Evolutionary conservation across 2,329 filamentous ascomycete species (phyloP), one percentile per base, ranked within the genome.

Genomic region (Neopestalotiopsis sp.): DNA sequence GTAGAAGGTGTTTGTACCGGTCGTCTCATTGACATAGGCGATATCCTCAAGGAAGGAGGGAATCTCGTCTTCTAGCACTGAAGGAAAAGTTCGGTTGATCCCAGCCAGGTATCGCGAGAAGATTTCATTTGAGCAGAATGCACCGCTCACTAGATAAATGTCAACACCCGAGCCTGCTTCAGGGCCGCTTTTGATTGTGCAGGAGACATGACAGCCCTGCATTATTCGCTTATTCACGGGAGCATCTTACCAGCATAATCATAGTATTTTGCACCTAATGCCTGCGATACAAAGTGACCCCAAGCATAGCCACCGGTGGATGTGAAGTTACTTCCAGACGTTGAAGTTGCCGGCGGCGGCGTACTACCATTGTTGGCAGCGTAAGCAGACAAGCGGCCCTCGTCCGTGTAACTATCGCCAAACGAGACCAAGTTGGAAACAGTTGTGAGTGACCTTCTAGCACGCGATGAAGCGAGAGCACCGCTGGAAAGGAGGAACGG

Each of bases 331-430:
- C 80, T 84, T 72, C 78, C 74, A 3, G 82, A 80, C 56, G 86
- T 82, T 24, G 83, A 75, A 14, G 77, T 74, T 9, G 91, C 92
- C 0, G 89, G 80, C 0, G 92, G 91, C 1, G 92, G 92, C 0
- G 88, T 83, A 5, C 82, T 80, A 57, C 88, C 89, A 73, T 89
- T 83, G 72, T 91, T 82, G 42, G 74, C 79, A 68, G 82, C 80
- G 75, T 94, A 91, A 76, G 93, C 94, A 10, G 76, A 75, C 10
- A 93, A 77, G 10, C 92, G 87, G 13, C 86, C 88, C 74, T 94
- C 91, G 75, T 95, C 93, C 0, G 91, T 93, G 75, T 92, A 94
- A 78, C 91, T 93, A 78, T 94, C 91, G 13, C 92, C 92, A 75
- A 94, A 94, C 0, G 89, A 85, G 52, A 94, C 86, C 49, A 94